Percentiles rank a stretch among this genome's conserved stretches.
Conservation (phyloP, 2,329 filamentous ascomycete genomes). For the Davidsoniella eucalypti region DNA sequence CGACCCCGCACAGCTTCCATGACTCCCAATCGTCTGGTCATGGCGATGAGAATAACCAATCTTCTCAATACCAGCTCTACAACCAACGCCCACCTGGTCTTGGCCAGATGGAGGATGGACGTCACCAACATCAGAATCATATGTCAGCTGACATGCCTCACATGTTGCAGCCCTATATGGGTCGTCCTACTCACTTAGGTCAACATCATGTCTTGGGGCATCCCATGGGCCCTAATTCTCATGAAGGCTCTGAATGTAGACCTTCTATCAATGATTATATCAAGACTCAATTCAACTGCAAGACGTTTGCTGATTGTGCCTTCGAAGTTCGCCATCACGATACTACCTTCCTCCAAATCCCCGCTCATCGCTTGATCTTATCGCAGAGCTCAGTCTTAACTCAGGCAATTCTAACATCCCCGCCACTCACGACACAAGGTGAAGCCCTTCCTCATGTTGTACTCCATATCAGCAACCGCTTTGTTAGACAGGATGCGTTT, state of each 20-base stretch:
- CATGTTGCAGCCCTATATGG: slow-evolving; percentile 20
- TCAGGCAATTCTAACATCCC: slow-evolving; percentile 19
- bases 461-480: slow-evolving; percentile 34
- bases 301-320: slow-evolving; percentile 24
- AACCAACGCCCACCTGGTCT: slow-evolving; percentile 5
- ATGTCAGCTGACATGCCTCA: slow-evolving; percentile 18
- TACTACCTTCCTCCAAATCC: slow-evolving; percentile 25
- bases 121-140: slow-evolving; percentile 11
- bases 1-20: slow-evolving; percentile 42
- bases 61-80: slow-evolving; percentile 8
- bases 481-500: slow-evolving; percentile 38
- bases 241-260: background rate
- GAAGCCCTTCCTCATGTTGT: slow-evolving; percentile 21
- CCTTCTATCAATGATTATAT: slow-evolving; percentile 12
- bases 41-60: slow-evolving; percentile 22
- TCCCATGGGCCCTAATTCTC: background rate
- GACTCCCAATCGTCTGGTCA: slow-evolving; percentile 41
- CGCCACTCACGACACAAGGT: slow-evolving; percentile 16
- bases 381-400: slow-evolving; percentile 30
- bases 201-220: slow-evolving; percentile 15
- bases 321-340: slow-evolving; percentile 27
- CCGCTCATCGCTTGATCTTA: slow-evolving; percentile 38
- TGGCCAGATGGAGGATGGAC: slow-evolving; percentile 19
- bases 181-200: slow-evolving; percentile 17
- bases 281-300: slow-evolving; percentile 21